A percentile compares a stretch with the other conserved stretches of the same genome.
Conservation (phyloP, 1,139 yeast species). For the Saccharomycopsis phalli region DNA sequence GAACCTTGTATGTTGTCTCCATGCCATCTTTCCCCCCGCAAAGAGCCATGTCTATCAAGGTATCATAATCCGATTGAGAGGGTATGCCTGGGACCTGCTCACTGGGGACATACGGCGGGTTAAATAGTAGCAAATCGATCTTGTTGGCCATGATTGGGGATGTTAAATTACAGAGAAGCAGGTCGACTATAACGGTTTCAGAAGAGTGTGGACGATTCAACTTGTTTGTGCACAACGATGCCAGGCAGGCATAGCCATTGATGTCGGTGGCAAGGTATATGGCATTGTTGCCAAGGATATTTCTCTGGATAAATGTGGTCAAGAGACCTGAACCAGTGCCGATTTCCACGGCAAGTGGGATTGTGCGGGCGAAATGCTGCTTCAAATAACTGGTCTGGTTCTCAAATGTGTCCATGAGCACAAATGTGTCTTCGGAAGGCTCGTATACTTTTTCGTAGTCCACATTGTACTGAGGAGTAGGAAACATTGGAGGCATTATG, state of each 20-base stretch:
- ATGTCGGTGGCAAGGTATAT: conserved; percentile 65
- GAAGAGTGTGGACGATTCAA: conserved; percentile 30
- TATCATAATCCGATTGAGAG: conserved; percentile 34
- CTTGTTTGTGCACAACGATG: conserved; percentile 42
- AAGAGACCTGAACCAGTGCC: conserved; percentile 93
- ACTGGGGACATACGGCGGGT: conserved; percentile 96
- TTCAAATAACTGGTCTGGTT: conserved; percentile 31
- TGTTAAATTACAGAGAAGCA: conserved; percentile 51
- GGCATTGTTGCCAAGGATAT: conserved; percentile 39
- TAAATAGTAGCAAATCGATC: conserved; percentile 71
- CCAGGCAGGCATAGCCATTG: conserved; percentile 64
- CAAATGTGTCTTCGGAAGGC: conserved; percentile 87
- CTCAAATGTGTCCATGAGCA: conserved; percentile 74
- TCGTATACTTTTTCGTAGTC: conserved; percentile 63
- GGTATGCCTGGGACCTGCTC: conserved; percentile 50
- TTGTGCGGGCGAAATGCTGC: conserved; percentile 9
- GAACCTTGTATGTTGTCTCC: conserved; percentile 63
- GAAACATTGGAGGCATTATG: conserved; percentile 32
- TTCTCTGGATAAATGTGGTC: conserved; percentile 56
- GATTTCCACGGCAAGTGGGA: conserved; percentile 67
- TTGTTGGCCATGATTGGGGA: conserved; percentile 35
- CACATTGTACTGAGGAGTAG: conserved; percentile 44
- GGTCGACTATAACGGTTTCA: conserved; percentile 34
- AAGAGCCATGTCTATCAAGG: conserved; percentile 83
- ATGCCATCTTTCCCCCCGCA: conserved; percentile 88